Conservation (phyloP, 768 basidiomycete species). For the Termitomyces sp. region DNA sequence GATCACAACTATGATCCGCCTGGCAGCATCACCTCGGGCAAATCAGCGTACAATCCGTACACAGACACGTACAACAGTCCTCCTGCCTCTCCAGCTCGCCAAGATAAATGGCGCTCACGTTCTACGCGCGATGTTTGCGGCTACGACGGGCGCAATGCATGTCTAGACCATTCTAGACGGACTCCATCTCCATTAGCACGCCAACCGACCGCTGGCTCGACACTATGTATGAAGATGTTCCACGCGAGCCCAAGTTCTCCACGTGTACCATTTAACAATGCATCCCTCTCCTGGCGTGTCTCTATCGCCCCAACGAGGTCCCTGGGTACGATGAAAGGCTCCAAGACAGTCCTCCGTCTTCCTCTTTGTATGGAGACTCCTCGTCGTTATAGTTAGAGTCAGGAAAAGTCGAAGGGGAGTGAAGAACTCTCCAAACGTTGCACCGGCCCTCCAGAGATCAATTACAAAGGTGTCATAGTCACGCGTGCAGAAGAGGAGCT, state of each 20-base stretch:
- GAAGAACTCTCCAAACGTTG: conserved; percentile 77
- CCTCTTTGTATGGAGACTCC: conserved; percentile 25
- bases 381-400: conserved; percentile 33
- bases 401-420: conserved; percentile 54
- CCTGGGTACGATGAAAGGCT: conserved; percentile 41
- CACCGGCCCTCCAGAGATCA: conserved; percentile 84
- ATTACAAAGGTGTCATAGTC: conserved; percentile 67
- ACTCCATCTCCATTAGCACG: background rate
- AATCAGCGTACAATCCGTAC: conserved; percentile 20
- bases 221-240: conserved; percentile 95
- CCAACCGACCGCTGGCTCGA: too few relatives aligned
- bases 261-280: conserved; percentile 68
- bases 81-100: background rate
- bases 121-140: background rate
- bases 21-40: conserved; percentile 1
- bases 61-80: conserved; percentile 8
- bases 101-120: background rate
- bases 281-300: conserved; percentile 38
- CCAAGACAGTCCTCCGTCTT: conserved; percentile 15
- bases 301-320: conserved; percentile 25
- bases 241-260: conserved; percentile 86
- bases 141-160: background rate
- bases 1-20: conserved; percentile 27
- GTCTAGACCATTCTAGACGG: background rate
- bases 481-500: conserved; percentile 76